These are phyloP conservation scores for Castanopsis chinensis DNA, from an alignment of 306 rosid genomes.

Conservation along the genomic window DNA sequence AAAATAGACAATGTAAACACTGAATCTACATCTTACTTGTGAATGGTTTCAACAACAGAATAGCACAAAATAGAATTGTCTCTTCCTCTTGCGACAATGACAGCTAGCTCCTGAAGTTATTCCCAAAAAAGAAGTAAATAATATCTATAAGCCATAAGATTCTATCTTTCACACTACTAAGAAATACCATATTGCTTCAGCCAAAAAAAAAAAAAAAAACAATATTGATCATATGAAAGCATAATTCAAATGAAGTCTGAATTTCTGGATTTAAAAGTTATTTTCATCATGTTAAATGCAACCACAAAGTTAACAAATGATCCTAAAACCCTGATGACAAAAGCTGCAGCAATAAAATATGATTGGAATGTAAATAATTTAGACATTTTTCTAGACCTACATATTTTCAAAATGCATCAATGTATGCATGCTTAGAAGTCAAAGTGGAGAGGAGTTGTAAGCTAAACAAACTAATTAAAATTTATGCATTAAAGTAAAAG, in stretches of 20 bases:
- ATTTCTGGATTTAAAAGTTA: background rate
- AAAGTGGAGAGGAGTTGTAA: background rate
- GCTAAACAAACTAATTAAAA: background rate
- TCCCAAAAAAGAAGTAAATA: slow-evolving; percentile 1
- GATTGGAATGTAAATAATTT: background rate
- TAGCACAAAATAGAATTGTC: slow-evolving; percentile 70
- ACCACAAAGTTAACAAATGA: background rate
- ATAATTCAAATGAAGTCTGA: background rate
- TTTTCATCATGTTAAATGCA: background rate
- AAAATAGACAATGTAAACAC: background rate
- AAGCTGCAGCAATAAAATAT: background rate
- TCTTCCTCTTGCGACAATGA: slow-evolving; percentile 84
- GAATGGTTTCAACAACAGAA: slow-evolving; percentile 91
- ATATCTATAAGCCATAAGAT: slow-evolving; percentile 4
- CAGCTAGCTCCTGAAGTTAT: slow-evolving; percentile 73
- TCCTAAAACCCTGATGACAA: background rate
- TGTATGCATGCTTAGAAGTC: background rate
- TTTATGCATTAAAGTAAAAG: background rate
- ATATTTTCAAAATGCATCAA: background rate
- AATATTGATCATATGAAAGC: background rate
- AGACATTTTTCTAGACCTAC: background rate
- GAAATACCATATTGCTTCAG: background rate
- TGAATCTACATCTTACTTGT: slow-evolving; percentile 56
- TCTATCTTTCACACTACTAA: background rate
- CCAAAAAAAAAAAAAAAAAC: background rate